These are phyloP conservation scores for Blastocladiella britannica DNA, from an alignment of 192 early-diverging fungal genomes.

Conservation along the genomic window DNA sequence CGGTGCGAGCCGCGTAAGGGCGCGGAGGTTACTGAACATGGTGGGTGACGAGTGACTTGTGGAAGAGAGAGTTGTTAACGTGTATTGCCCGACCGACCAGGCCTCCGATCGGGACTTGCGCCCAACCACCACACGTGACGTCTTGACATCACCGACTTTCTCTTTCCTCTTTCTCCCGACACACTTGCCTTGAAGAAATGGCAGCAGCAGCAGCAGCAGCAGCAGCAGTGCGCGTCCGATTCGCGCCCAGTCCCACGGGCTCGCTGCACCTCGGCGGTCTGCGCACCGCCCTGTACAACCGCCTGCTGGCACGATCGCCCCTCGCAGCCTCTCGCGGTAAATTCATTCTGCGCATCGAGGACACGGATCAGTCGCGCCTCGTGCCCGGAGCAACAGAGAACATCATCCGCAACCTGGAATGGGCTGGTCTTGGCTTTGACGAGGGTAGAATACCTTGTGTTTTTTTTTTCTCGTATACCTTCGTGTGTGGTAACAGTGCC, in stretches of 20 bases:
- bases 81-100: too few species aligned
- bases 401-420: constrained; percentile 38
- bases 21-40: too few species aligned
- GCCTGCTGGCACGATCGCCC: constrained; percentile 56
- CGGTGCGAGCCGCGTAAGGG: too few species aligned
- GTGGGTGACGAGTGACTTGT: too few species aligned
- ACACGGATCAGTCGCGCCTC: constrained; percentile 65
- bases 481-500: too few species aligned
- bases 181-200: too few species aligned
- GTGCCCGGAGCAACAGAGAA: constrained; percentile 51
- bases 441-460: constrained; percentile 23
- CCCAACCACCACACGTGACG: too few species aligned
- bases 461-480: constrained; percentile 3
- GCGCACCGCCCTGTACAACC: constrained; percentile 82
- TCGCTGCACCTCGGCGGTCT: constrained; percentile 80
- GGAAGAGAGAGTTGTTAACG: too few species aligned
- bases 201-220: too few species aligned
- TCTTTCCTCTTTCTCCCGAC: too few species aligned
- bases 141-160: too few species aligned
- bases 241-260: constrained; percentile 87
- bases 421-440: constrained; percentile 58
- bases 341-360: constrained; percentile 80
- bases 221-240: constrained; percentile 50
- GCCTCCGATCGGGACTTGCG: too few species aligned
- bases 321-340: constrained; percentile 42